Evolutionary conservation across 2,329 filamentous ascomycete genomes (phyloP), one percentile per base, ranked within the genome.

Genomic region (Periconia digitata): DNA sequence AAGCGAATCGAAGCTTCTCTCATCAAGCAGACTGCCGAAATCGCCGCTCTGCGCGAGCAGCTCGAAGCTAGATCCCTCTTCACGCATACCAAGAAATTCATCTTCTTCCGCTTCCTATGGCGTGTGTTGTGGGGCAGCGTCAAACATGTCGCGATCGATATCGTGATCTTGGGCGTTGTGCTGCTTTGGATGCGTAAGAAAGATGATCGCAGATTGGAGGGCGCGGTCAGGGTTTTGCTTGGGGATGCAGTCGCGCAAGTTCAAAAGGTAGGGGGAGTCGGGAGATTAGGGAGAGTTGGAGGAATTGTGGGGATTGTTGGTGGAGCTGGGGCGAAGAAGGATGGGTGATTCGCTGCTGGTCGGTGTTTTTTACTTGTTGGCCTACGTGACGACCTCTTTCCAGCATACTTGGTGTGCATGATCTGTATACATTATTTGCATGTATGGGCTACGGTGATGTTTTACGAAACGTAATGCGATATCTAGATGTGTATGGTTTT

Each of bases 41-140:
- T 99, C 24, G 92, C 94, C 1, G 94, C 94, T 0, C 74, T 97
- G 53, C 83, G 94, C 29, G 94, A 99, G 72, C 92, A 97, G 67
- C 87, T 97, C 58, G 87, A 90, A 45, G 82, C 84, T 0, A 85
- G 89, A 0, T 80, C 88, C 12, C 83, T 92, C 56, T 87, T 87
- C 74, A 82, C 83, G 53, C 80, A 83, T 16, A 57, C 85, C 81
- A 57, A 81, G 83, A 52, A 60, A 17, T 82, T 82, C 52, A 85
- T 82, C 45, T 70, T 88, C 20, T 79, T 83, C 41, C 80, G 67
- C 2, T 59, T 65, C 45, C 27, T 59, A 4, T 95, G 90, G 89
- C 90, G 90, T 81, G 59, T 86, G 3, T 67, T 87, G 0, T 92
- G 87, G 87, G 72, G 83, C 35, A 68, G 82, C 17, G 70, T 86